Evolutionary conservation across 2,329 filamentous ascomycete genomes (phyloP).

Genomic region (Chrysoporthe puriensis): DNA sequence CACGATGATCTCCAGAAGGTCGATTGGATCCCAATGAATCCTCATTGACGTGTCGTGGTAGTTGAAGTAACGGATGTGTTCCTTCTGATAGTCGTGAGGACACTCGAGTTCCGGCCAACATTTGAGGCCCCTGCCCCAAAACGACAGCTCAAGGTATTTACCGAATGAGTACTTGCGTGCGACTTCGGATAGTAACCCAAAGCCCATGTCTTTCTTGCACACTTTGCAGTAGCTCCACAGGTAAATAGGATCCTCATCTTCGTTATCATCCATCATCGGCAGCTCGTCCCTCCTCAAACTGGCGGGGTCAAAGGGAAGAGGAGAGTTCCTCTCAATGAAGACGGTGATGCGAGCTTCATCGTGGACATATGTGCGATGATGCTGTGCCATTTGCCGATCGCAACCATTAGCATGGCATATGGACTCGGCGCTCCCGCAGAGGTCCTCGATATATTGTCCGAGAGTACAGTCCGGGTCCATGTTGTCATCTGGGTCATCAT

Average conservation of each 20-base stretch:
- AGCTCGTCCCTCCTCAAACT: constrained; percentile 54
- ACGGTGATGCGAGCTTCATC: constrained; percentile 92
- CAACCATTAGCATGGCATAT: constrained; percentile 83
- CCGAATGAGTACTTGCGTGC: constrained; percentile 99
- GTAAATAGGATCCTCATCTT: constrained; percentile 68
- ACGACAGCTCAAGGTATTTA: constrained; percentile 96
- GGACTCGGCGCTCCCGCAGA: constrained; percentile 77
- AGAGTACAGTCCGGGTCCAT: constrained; percentile 88
- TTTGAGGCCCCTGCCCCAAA: constrained; percentile 87
- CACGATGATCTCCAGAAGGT: constrained; percentile 91
- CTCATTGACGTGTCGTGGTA: constrained; percentile 83
- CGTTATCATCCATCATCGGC: constrained; percentile 42
- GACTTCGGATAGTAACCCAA: constrained; percentile 87
- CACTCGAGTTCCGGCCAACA: constrained; percentile 73
- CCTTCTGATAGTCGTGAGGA: constrained; percentile 87
- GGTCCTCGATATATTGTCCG: constrained; percentile 91
- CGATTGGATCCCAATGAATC: constrained; percentile 90
- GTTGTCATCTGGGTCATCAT: constrained; percentile 68
- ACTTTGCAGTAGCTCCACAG: constrained; percentile 98
- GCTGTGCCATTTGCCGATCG: constrained; percentile 85
- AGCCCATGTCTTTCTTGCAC: constrained; percentile 87
- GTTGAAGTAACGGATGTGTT: constrained; percentile 92
- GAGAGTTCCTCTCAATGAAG: constrained; percentile 71
- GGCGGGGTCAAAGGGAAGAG: constrained; percentile 53
- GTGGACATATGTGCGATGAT: constrained; percentile 96